These are phyloP conservation scores for Eruca vesicaria DNA, from an alignment of 441 rosid genomes.

Conservation along the genomic window DNA sequence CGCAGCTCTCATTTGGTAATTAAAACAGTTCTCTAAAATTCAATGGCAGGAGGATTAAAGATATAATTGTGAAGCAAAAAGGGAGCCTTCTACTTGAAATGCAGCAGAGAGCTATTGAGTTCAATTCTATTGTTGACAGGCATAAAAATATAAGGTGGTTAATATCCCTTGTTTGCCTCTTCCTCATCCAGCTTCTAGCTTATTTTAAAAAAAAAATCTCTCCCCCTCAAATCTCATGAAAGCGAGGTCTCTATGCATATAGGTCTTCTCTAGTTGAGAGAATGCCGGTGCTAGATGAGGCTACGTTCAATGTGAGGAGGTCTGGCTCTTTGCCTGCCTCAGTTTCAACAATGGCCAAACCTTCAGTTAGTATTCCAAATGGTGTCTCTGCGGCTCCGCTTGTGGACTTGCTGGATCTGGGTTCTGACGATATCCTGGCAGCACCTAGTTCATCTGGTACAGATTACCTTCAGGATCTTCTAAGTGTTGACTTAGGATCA, in stretches of 20 bases:
- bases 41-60: slow-evolving; percentile 73
- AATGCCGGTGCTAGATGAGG: slow-evolving; percentile 98
- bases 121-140: slow-evolving; percentile 86
- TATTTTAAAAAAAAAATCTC: background rate
- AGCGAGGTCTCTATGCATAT: slow-evolving; percentile 41
- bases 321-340: slow-evolving; percentile 71
- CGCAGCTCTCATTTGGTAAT: slow-evolving; percentile 1
- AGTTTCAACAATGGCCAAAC: slow-evolving; percentile 56
- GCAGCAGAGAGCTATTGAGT: slow-evolving; percentile 99
- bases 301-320: slow-evolving; percentile 88
- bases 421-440: slow-evolving; percentile 75
- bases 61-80: slow-evolving; percentile 68
- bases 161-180: slow-evolving; percentile 6
- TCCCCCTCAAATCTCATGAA: slow-evolving; percentile 15
- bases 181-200: slow-evolving; percentile 13
- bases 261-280: slow-evolving; percentile 95
- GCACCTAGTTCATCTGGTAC: slow-evolving; percentile 81
- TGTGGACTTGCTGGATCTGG: slow-evolving; percentile 85
- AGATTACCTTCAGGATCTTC: slow-evolving; percentile 91
- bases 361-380: slow-evolving; percentile 80
- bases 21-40: slow-evolving; percentile 9
- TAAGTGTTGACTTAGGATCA: slow-evolving; percentile 69
- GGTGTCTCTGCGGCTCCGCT: slow-evolving; percentile 86
- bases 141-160: slow-evolving; percentile 81
- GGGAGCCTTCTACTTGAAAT: slow-evolving; percentile 93